Percentiles rank a stretch among this genome's conserved stretches.
phyloP scores from a whole-genome alignment of 352 stramenopile genomes.

The Pythium sp. region DNA sequence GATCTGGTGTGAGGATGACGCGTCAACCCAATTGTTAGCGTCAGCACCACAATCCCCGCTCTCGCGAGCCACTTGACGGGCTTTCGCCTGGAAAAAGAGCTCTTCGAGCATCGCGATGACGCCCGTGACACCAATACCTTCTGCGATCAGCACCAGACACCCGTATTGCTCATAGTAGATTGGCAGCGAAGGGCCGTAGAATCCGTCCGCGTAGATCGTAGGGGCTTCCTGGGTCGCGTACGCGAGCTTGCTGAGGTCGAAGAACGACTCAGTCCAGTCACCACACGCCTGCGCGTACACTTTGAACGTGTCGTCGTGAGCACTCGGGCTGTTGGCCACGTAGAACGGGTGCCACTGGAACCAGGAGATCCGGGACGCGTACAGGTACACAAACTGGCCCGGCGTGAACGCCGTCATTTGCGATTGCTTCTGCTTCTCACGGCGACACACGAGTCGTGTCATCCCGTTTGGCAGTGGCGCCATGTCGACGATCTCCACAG shows the following conservation, averaged over 20 bases:
- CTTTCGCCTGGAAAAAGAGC: constrained; percentile 19
- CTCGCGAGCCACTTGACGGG: background rate
- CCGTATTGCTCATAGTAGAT: constrained; percentile 27
- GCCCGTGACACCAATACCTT: constrained; percentile 25
- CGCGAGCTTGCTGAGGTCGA: constrained; percentile 28
- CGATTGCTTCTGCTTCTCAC: background rate
- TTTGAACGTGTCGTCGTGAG: constrained; percentile 21
- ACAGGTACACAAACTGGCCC: constrained; percentile 32
- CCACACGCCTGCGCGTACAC: constrained; percentile 23
- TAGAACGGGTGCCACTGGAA: constrained; percentile 31
- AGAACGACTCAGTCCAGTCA: constrained; percentile 22
- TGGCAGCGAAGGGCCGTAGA: constrained; percentile 23
- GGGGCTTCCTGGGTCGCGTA: constrained; percentile 26
- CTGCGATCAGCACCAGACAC: constrained; percentile 31
- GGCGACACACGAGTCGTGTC: constrained; percentile 22
- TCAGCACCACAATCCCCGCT: background rate
- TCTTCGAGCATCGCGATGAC: constrained; percentile 28
- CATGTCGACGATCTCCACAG: constrained; percentile 29
- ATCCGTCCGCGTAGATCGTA: constrained; percentile 27
- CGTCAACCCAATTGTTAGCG: background rate
- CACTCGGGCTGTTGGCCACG: constrained; percentile 25
- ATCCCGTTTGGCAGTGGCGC: constrained; percentile 26
- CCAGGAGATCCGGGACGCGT: constrained; percentile 27
- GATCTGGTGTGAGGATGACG: constrained; percentile 7
- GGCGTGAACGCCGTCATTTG: constrained; percentile 16